Base-by-base conservation (phyloP, 106 monocot species). In the Alisma plantagoaquatica region DNA sequence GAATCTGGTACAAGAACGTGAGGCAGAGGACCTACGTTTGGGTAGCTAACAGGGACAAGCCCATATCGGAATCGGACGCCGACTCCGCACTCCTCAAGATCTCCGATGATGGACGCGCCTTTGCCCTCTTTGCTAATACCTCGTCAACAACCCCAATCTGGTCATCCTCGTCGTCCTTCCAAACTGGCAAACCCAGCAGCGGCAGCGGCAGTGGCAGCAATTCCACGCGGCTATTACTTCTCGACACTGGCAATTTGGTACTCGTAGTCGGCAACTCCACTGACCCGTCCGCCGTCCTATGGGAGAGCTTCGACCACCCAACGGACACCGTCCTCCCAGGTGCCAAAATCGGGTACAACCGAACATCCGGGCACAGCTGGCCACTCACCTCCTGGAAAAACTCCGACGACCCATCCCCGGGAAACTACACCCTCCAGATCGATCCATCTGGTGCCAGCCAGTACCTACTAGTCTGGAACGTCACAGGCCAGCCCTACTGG, bases 241-340 rank as follows among this genome's bases (percentile, higher is more conserved):
- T 6, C 9, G 35, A 38, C 4, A 20, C 17, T 20, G 17, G 55
- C 22, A 56, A 56, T 38, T 38, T 56, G 32, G 32, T 56, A 11
- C 31, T 56, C 1, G 29, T 27, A 7, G 16, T 8, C 53, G 23
- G 27, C 25, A 15, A n/a, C 22, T 4, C 7, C 6, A 38, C 35
- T 14, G 35, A 14, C 6, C 35, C 35, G 6, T 6, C 6, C 9
- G n/a, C 12, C 4, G 18, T 50, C 1, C 4, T 44, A 2, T 76
- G 76, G 76, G 59, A 70, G 65, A 70, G 76, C 49, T 61, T 76
- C 33, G 70, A 76, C n/a, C 49, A 76, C 55, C 76, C 76, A 1
- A 64, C 65, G 0, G 70, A 76, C 49, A 66, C 65, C 7, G 3
- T 44, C 6, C 29, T 76, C 1, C 60, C 60, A 1, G 65, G 53